Evolutionary conservation across 1,284 basidiomycete genomes (phyloP), one percentile per base, ranked within the genome.

Genomic region (Cryptococcus wingfieldii): DNA sequence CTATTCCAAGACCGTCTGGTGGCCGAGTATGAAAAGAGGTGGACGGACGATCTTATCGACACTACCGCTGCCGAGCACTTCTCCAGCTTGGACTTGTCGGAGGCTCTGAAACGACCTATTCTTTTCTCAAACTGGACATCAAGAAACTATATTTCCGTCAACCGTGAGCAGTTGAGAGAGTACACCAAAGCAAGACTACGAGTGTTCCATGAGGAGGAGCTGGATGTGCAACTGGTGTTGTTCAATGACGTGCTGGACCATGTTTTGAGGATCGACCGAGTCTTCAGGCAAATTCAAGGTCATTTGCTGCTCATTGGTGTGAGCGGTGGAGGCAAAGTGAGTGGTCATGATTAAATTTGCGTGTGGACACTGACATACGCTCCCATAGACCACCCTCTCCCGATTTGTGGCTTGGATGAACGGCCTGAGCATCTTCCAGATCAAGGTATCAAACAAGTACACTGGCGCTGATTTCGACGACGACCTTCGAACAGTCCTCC

Each of bases 351-450:
- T n/a, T 47, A 10, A 5, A 12, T 13, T 12, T 42, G 18, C n/a
- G n/a, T n/a, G 3, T 28, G 8, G 27, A 18, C 23, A 25, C 46
- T 54, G 45, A 48, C 38, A 14, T 52, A 23, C 18, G 5, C 6
- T n/a, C 37, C 8, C 13, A 1, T 68, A 96, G 89, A 99, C 96
- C 1, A 99, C 95, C 0, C 79, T 99, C 1, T 96, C 96, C 31
- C 87, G 97, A 53, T 99, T 99, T 75, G 96, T 98, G 43, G 96
- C 96, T 0, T 99, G 96, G 96, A 93, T 99, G 86, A 97, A 98
- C 67, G 96, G 96, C 44, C 81, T 99, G 46, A 94, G 90, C 72
- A 94, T 99, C 63, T 99, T 96, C 83, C 92, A 95, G 72, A 95
- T 99, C 82, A 96, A 97, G 72, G 94, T 97, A 3, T 96, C 93